Evolutionary conservation across 441 rosid genomes (phyloP), one percentile per base, ranked within the genome.

Genomic region (Corymbia citriodora): DNA sequence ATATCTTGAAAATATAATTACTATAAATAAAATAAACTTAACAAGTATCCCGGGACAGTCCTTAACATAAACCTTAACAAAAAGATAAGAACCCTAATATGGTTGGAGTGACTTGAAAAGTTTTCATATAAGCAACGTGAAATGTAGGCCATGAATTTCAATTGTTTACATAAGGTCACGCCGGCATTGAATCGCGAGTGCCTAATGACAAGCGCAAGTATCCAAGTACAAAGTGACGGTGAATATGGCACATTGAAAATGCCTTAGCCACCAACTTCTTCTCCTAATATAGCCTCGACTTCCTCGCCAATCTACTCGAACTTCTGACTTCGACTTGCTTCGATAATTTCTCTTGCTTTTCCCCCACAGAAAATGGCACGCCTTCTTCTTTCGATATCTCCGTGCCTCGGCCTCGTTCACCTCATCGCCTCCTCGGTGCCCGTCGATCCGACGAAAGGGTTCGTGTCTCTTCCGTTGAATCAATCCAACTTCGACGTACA

Each of bases 381-480:
- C 27, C 82, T 36, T 18, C 82, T 72, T 10, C 82, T 72, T 36
- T 72, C 82, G 27, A 36, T 72, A 18, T 72, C 48, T 72, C 48
- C 10, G 25, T 72, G 82, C 82, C 82, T 72, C 9, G 82, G 25
- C 49, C 14, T 72, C 14, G 49, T 72, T 48, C 82, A 72, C 82
- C 82, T 3, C 27, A 3, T 36, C 40, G 49, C 48, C 82, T 72
- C 87, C 31, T 85, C 57, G 85, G 31, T 50, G 45, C 82, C 53
- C 33, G 14, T 40, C 50, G 91, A 92, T 88, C 93, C 88, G 11
- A 89, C 91, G 61, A 55, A 74, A 87, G 93, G 93, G 10, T 91
- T 92, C 90, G 57, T 72, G 7, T 91, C 91, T 25, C 91, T 92
- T 40, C 90, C 90, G 12, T 86, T 93, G 55, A 91, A 92, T 53